Evolutionary conservation across 306 rosid genomes (phyloP).

Genomic region (Acacia melanoxylon): DNA sequence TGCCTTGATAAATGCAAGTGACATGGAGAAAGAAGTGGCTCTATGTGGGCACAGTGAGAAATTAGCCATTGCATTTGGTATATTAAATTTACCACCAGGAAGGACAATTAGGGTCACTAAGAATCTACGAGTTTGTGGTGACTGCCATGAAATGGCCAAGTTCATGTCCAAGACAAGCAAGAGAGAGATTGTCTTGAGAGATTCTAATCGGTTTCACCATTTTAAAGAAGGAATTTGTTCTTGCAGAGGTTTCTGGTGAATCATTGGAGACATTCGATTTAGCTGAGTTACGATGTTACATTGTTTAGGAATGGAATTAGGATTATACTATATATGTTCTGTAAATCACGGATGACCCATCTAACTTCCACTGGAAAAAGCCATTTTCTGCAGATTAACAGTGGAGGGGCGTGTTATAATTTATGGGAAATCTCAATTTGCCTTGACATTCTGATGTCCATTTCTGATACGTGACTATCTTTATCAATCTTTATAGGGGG

Average conservation of each 20-base stretch:
- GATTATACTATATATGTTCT: neutral
- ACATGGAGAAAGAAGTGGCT: slow-evolving; percentile 67
- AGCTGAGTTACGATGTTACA: neutral
- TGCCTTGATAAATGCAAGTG: slow-evolving; percentile 62
- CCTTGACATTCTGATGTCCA: slow-evolving; percentile 12
- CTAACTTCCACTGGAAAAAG: neutral
- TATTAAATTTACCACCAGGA: slow-evolving; percentile 55
- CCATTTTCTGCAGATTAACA: neutral
- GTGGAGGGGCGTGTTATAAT: neutral
- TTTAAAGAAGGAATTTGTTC: slow-evolving; percentile 65
- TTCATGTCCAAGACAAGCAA: slow-evolving; percentile 54
- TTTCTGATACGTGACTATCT: slow-evolving; percentile 6
- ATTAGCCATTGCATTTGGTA: slow-evolving; percentile 69
- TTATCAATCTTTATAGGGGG: slow-evolving; percentile 2
- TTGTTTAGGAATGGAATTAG: neutral
- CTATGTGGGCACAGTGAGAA: slow-evolving; percentile 79
- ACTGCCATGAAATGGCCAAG: slow-evolving; percentile 78
- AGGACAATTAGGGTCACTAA: slow-evolving; percentile 63
- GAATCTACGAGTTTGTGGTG: slow-evolving; percentile 75
- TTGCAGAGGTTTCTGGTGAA: slow-evolving; percentile 74
- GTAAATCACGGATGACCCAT: slow-evolving; percentile 6
- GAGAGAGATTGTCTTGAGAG: slow-evolving; percentile 69
- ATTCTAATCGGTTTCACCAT: slow-evolving; percentile 77
- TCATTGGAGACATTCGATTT: slow-evolving; percentile 11
- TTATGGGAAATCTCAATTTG: slow-evolving; percentile 1